These are phyloP conservation scores for Myxozyma vanderwaltii DNA, from an alignment of 805 yeast genomes.

Conservation along the genomic window DNA sequence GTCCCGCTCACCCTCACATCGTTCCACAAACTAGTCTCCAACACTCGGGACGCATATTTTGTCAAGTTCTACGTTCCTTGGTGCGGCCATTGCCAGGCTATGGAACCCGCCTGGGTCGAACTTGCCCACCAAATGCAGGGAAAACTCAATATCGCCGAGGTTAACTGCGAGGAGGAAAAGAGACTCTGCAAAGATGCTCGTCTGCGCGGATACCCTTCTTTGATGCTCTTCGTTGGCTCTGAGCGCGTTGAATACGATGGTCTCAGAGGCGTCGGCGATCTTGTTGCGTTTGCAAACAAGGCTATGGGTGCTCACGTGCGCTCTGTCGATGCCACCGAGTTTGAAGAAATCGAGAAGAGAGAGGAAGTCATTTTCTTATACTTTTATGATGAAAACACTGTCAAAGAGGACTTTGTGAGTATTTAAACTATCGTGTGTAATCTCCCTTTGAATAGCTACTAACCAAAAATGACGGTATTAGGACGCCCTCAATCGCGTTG, in stretches of 20 bases:
- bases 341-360: slow-evolving; percentile 35
- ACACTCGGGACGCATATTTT: slow-evolving; percentile 44
- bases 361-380: slow-evolving; percentile 43
- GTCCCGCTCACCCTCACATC: slow-evolving; percentile 37
- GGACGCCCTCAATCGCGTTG: slow-evolving; percentile 42
- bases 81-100: slow-evolving; percentile 45
- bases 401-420: slow-evolving; percentile 44
- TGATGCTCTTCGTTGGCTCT: slow-evolving; percentile 38
- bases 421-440: neutral
- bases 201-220: slow-evolving; percentile 39
- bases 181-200: slow-evolving; percentile 42
- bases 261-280: slow-evolving; percentile 41
- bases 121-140: slow-evolving; percentile 42
- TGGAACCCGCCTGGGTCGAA: slow-evolving; percentile 45
- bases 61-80: slow-evolving; percentile 47
- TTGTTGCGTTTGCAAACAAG: slow-evolving; percentile 42
- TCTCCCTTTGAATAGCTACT: no score
- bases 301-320: slow-evolving; percentile 40
- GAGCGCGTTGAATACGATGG: slow-evolving; percentile 40
- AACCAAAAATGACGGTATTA: neutral
- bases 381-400: slow-evolving; percentile 45
- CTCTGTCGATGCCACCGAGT: slow-evolving; percentile 37
- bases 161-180: slow-evolving; percentile 44
- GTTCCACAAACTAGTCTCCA: slow-evolving; percentile 39
- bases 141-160: slow-evolving; percentile 45